Base-by-base conservation (phyloP, 768 basidiomycete species). In the Cyclocybe aegerita region DNA sequence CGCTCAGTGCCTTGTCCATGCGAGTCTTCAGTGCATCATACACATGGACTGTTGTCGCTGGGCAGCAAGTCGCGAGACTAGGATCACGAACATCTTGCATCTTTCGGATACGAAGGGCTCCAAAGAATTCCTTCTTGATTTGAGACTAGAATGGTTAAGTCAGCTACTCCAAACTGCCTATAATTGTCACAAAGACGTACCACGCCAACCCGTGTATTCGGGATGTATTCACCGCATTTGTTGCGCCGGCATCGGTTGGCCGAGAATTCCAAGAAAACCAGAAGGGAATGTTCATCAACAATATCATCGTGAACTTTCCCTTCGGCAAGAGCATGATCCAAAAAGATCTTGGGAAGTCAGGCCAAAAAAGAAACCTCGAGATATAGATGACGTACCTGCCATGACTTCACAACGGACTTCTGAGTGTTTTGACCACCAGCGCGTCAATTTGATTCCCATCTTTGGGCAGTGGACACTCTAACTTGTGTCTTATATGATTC, bases 101-200 rank as follows among this genome's bases (percentile, higher is more conserved):
- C 46, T 56, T 62, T 39, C 53, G 58, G 10, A 58, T 56, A 32
- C 57, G 48, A 4, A 60, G 34, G 6, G 49, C 57, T 3, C 57
- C 59, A 23, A 58, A 60, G 35, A 56, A 60, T 30, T 39, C n/a
- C 32, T 58, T 58, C 39, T 60, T 61, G 0, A 61, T 40, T 8
- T 61, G 60, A 0, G 54, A 59, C 57, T 59, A 32, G 9, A 43
- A 23, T 23, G 29, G 32, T 30, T n/a, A 34, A 17, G 32, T 45
- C 31, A 8, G 23, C 31, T 23, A 4, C 23, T 4, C 23, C 23
- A 23, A 23, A 4, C 23, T 4, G 23, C 23, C 23, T 23, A 23
- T 23, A 23, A 23, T 23, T 23, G 23, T 23, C 23, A 23, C 23
- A 4, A 37, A 9, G 4, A 50, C 52, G 30, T 23, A 62, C 61